Evolutionary conservation across 192 early-diverging fungal species (phyloP).

Genomic region (Backusella tuberculispora): DNA sequence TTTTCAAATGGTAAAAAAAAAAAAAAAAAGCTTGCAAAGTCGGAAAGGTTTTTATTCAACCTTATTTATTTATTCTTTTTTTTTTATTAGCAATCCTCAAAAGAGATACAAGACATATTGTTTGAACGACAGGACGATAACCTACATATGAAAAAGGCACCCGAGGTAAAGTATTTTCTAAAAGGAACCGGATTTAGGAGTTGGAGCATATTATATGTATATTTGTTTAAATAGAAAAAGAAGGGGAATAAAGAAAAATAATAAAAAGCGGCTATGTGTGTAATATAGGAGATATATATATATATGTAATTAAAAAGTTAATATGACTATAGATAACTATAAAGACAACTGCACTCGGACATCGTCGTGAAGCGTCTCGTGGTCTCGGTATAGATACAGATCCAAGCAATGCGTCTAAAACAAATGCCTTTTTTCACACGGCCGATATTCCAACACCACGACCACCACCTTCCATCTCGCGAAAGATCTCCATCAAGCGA

Average conservation of each 20-base stretch:
- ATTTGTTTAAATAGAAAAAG: background rate
- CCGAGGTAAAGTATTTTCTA: constrained; percentile 9
- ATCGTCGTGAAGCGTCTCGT: constrained; percentile 22
- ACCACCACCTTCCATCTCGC: constrained; percentile 27
- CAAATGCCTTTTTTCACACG: constrained; percentile 21
- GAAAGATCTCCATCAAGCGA: constrained; percentile 9
- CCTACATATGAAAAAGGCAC: constrained; percentile 8
- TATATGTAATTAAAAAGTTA: background rate
- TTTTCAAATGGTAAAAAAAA: background rate
- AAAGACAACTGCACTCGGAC: background rate
- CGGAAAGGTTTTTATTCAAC: background rate
- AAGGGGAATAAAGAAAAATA: background rate
- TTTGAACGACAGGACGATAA: constrained; percentile 2
- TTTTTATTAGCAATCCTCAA: constrained; percentile 5
- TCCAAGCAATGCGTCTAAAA: background rate
- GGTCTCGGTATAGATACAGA: constrained; percentile 22
- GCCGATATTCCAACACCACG: constrained; percentile 25
- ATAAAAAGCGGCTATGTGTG: background rate
- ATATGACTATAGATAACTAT: constrained; percentile 3
- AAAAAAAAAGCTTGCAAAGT: background rate
- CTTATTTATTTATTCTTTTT: background rate
- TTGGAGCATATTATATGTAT: constrained; percentile 5
- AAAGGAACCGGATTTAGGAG: constrained; percentile 17
- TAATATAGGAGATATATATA: background rate
- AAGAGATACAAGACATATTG: constrained; percentile 5